Conservation (phyloP, 2,329 filamentous ascomycete genomes). For the Colletotrichum chrysophilum region DNA sequence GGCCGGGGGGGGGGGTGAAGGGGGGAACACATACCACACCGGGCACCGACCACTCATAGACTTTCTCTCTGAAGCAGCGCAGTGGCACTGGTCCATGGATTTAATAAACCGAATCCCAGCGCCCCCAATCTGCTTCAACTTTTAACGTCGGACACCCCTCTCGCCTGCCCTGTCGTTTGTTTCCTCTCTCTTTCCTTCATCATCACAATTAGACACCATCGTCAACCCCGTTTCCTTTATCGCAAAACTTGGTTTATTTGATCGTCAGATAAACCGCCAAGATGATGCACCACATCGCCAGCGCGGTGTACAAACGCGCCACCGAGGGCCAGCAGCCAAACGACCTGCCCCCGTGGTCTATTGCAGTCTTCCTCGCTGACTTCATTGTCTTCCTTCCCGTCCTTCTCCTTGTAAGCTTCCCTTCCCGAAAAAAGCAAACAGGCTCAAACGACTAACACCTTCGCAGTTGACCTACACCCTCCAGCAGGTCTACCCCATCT, state of each 20-base stretch:
- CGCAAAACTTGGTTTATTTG: not conserved
- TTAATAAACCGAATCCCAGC: not conserved
- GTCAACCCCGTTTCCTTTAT: not conserved
- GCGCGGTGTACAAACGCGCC: slow-evolving; percentile 37
- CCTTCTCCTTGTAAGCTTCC: slow-evolving; percentile 44
- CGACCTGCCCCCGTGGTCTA: slow-evolving; percentile 45
- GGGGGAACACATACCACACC: not conserved
- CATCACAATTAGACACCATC: not conserved
- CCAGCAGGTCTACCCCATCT: slow-evolving; percentile 53
- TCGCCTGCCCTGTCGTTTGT: not conserved
- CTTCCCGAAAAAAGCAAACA: not conserved
- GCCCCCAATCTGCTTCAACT: not conserved
- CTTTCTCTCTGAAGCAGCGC: not conserved
- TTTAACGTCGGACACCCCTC: not conserved
- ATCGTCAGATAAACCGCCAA: not conserved
- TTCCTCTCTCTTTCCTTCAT: not conserved
- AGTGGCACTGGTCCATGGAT: not conserved
- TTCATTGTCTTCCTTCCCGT: slow-evolving; percentile 51
- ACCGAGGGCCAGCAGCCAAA: slow-evolving; percentile 28
- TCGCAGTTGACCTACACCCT: slow-evolving; percentile 57
- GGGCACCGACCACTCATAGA: not conserved
- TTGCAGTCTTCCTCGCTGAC: slow-evolving; percentile 42
- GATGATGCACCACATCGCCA: slow-evolving; percentile 7
- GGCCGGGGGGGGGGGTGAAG: not conserved
- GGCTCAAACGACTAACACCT: not conserved